phyloP scores from a whole-genome alignment of 768 basidiomycete genomes.

The Multifurca ochricompacta region DNA sequence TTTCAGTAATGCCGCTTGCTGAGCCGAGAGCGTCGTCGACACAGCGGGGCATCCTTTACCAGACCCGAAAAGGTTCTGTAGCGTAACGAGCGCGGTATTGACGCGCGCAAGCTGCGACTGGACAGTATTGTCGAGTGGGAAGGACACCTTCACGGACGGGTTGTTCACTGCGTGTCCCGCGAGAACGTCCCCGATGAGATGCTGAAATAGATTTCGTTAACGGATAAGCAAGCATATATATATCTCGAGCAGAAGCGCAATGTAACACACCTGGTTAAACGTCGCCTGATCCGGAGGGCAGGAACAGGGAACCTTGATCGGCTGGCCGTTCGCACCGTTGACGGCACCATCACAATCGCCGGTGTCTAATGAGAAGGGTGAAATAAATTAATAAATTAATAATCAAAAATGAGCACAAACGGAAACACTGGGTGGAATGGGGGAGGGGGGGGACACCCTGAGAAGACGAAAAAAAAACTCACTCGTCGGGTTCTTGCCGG shows the following conservation, averaged over 20 bases:
- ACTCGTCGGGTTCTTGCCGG: conserved; percentile 26
- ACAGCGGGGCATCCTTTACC: conserved; percentile 62
- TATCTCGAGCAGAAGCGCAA: too few species aligned
- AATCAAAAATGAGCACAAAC: too few species aligned
- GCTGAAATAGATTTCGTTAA: not conserved
- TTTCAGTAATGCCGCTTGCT: conserved; percentile 12
- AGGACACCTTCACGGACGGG: conserved; percentile 47
- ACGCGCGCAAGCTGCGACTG: conserved; percentile 49
- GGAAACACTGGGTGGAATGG: too few species aligned
- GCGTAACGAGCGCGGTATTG: conserved; percentile 50
- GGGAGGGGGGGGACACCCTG: too few species aligned
- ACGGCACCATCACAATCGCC: conserved; percentile 24
- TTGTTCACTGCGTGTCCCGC: conserved; percentile 48
- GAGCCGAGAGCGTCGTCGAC: conserved; percentile 43
- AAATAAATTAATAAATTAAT: too few species aligned
- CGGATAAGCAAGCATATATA: not conserved
- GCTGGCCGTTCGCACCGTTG: conserved; percentile 27
- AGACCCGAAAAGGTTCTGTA: conserved; percentile 67
- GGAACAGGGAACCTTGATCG: conserved; percentile 35
- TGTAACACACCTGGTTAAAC: conserved; percentile 31
- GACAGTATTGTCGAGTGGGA: conserved; percentile 53
- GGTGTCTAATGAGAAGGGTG: conserved; percentile 13
- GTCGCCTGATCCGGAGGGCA: conserved; percentile 33
- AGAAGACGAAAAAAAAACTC: too few species aligned
- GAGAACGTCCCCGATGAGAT: conserved; percentile 3